These are phyloP conservation scores for Hymenoscyphus scutula DNA, from an alignment of 2,329 filamentous ascomycete species.

Conservation along the genomic window DNA sequence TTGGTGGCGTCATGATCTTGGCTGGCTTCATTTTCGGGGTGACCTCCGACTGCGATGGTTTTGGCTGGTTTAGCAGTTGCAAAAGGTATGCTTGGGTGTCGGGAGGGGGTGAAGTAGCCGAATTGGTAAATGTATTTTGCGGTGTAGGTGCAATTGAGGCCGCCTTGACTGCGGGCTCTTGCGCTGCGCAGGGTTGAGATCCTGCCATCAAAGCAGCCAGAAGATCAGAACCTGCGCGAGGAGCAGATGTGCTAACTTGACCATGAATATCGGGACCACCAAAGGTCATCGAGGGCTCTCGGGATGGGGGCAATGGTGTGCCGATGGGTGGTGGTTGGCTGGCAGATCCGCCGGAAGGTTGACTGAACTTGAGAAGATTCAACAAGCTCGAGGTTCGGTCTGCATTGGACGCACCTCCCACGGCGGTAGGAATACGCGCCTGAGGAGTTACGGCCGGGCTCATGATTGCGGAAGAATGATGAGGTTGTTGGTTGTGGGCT, in stretches of 20 bases:
- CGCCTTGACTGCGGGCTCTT: constrained; percentile 28
- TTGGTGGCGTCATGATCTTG: constrained; percentile 38
- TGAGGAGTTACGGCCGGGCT: constrained; percentile 51
- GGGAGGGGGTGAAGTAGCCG: constrained; percentile 52
- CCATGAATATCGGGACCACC: constrained; percentile 23
- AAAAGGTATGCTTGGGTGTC: constrained; percentile 85
- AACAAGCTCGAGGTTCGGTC: constrained; percentile 57
- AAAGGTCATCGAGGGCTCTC: constrained; percentile 30
- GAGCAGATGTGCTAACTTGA: constrained; percentile 21
- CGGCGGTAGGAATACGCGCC: constrained; percentile 39
- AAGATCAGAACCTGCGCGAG: constrained; percentile 31
- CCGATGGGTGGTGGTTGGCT: constrained; percentile 32
- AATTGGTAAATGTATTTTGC: constrained; percentile 39
- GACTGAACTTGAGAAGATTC: constrained; percentile 64
- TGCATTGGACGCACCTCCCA: constrained; percentile 38
- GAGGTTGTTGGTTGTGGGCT: constrained; percentile 50
- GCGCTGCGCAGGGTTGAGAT: constrained; percentile 27
- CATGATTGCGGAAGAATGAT: constrained; percentile 55
- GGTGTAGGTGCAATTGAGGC: constrained; percentile 28
- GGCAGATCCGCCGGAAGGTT: constrained; percentile 38
- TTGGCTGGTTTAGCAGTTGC: constrained; percentile 78
- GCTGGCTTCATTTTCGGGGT: constrained; percentile 28
- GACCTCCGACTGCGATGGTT: constrained; percentile 57
- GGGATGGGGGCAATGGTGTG: constrained; percentile 32
- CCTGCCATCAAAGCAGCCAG: constrained; percentile 34